Conservation (phyloP, 2,329 filamentous ascomycete species). For the Hymenoscyphus scutula region DNA sequence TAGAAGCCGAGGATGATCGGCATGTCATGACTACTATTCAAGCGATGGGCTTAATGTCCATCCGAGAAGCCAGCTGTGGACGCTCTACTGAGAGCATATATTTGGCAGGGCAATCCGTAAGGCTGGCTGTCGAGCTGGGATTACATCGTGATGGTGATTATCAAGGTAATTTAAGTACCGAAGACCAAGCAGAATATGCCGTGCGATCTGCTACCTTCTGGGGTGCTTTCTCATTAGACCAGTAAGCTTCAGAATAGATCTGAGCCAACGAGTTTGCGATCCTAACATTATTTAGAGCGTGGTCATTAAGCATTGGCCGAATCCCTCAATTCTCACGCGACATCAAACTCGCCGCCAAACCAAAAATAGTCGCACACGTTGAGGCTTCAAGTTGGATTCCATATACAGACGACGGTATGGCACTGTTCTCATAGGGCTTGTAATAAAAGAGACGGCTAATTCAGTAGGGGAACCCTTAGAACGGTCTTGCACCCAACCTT, state of each 20-base stretch:
- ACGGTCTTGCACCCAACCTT: conserved; percentile 60
- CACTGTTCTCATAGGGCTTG: not conserved
- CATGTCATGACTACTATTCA: conserved; percentile 69
- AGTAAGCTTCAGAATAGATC: conserved; percentile 46
- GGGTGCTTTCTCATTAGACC: conserved; percentile 53
- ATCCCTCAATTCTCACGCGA: conserved; percentile 59
- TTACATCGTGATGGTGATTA: conserved; percentile 21
- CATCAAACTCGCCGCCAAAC: conserved; percentile 56
- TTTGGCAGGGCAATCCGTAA: conserved; percentile 69
- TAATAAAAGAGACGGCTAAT: conserved; percentile 7
- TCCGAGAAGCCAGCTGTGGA: conserved; percentile 70
- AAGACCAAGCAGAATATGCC: conserved; percentile 49
- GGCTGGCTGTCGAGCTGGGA: conserved; percentile 57
- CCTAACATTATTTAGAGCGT: conserved; percentile 48
- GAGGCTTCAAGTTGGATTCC: conserved; percentile 54
- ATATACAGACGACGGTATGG: conserved; percentile 35
- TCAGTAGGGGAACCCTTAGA: conserved; percentile 45
- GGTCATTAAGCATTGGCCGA: conserved; percentile 63
- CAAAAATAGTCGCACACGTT: conserved; percentile 57
- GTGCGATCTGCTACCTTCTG: conserved; percentile 52
- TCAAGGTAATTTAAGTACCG: conserved; percentile 25
- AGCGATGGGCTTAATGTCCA: conserved; percentile 72
- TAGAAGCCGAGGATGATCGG: conserved; percentile 57
- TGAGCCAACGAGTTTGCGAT: not conserved
- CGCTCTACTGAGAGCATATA: conserved; percentile 72